Evolutionary conservation across 257 asterid species (phyloP), one percentile per base, ranked within the genome.

Genomic region (Plantago elongata): DNA sequence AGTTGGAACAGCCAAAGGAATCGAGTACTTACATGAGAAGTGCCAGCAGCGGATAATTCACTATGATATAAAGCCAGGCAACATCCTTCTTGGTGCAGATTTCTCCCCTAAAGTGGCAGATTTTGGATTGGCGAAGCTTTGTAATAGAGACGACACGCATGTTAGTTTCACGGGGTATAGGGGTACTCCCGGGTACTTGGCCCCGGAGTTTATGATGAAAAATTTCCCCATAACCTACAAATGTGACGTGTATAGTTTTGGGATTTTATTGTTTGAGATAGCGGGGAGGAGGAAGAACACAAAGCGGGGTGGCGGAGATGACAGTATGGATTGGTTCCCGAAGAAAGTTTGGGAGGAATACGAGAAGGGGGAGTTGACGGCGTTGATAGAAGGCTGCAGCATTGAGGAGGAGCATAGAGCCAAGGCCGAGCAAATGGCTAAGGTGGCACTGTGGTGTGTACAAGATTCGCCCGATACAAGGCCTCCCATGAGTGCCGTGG

Each of bases 211-310:
- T 29, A 63, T 67, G 79, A 66, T 68, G 1, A 72, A 51, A 47
- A 75, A 72, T 16, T 70, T 69, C 44, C 73, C 83, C 2, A 66
- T 75, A 63, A 72, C 79, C 16, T 57, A 72, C 16, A 75, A 75
- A 16, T 72, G 76, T 52, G 84, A 78, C 27, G 74, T 72, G 42
- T 78, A 75, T 27, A 78, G 76, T 64, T 78, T 75, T 12, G 80
- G 78, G 3, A 72, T 78, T 8, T 66, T 78, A 9, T 30, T 73
- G 48, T 76, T 71, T 45, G 83, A 73, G 72, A 77, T 76, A 50
- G 70, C 74, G 9, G 82, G 82, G 12, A 67, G 77, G 60, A 40
- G 84, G 56, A 73, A 51, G 44, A 74, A 76, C 57, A 46, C 78
- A 0, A 67, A 43, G n/a, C 30, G 6, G 5, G 70, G 66, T 10